Conservation (phyloP, 805 yeast species). For the Metschnikowia lachancei region DNA sequence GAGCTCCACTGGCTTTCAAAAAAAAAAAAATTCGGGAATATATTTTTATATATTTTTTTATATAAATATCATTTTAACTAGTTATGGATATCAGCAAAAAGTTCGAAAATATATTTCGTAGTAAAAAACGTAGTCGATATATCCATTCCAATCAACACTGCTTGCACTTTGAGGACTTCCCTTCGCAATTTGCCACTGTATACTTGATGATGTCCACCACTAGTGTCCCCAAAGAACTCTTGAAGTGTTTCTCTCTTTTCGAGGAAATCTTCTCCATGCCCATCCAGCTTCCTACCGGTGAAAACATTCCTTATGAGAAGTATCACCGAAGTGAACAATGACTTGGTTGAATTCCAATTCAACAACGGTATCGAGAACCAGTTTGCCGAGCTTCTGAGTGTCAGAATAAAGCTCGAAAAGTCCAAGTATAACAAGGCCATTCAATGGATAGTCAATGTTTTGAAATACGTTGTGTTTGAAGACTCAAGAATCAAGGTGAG, state of each 20-base stretch:
- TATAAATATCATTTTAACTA: no score
- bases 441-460: constrained; percentile 68
- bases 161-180: constrained; percentile 74
- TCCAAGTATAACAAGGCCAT: constrained; percentile 66
- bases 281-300: constrained; percentile 59
- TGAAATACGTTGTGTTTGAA: constrained; percentile 70
- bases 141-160: no score
- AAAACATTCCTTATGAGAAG: constrained; percentile 60
- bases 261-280: constrained; percentile 74
- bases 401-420: constrained; percentile 59
- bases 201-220: constrained; percentile 59
- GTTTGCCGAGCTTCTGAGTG: constrained; percentile 63
- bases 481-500: constrained; percentile 66
- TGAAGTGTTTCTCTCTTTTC: constrained; percentile 63
- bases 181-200: constrained; percentile 75
- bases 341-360: constrained; percentile 60
- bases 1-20: no score
- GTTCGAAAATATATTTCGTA: no score
- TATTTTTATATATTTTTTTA: no score
- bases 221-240: constrained; percentile 46
- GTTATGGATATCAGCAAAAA: no score
- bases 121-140: no score
- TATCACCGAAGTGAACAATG: constrained; percentile 68
- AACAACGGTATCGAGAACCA: constrained; percentile 56
- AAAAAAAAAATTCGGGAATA: no score